Conservation (phyloP, 208 protist species). For the Leishmania turanica region DNA sequence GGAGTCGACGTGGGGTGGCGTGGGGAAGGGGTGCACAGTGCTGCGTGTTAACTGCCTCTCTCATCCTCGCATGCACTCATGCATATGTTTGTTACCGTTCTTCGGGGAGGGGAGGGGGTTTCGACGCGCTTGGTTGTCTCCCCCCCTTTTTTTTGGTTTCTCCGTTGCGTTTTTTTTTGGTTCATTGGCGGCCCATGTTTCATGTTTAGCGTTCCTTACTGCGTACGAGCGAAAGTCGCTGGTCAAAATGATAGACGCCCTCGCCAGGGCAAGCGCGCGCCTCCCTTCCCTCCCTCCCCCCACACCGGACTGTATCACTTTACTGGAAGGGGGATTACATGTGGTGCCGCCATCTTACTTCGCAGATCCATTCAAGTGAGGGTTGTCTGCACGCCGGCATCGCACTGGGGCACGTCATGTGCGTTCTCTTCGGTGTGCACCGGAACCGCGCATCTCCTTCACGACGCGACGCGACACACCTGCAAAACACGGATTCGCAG, state of each 20-base stretch:
- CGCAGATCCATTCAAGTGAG: background rate
- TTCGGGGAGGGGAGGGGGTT: background rate
- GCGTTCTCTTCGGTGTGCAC: background rate
- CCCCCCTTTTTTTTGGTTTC: background rate
- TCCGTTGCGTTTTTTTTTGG: background rate
- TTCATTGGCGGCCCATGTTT: background rate
- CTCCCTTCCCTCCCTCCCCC: background rate
- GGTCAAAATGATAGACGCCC: background rate
- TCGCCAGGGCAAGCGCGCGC: background rate
- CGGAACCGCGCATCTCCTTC: background rate
- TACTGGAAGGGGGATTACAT: background rate
- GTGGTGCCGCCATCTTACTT: background rate
- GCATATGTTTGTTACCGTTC: background rate
- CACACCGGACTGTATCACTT: background rate
- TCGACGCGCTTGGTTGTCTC: background rate
- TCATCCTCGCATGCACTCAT: background rate
- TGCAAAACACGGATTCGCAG: background rate
- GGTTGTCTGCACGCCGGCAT: background rate
- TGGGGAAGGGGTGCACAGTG: background rate
- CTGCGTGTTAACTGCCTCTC: background rate
- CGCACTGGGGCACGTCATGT: background rate
- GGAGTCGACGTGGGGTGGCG: background rate
- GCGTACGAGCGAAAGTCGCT: background rate
- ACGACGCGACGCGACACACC: background rate
- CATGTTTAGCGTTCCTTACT: background rate